Conservation (phyloP, 345 rosid genomes). For the Syzygium aqueum region DNA sequence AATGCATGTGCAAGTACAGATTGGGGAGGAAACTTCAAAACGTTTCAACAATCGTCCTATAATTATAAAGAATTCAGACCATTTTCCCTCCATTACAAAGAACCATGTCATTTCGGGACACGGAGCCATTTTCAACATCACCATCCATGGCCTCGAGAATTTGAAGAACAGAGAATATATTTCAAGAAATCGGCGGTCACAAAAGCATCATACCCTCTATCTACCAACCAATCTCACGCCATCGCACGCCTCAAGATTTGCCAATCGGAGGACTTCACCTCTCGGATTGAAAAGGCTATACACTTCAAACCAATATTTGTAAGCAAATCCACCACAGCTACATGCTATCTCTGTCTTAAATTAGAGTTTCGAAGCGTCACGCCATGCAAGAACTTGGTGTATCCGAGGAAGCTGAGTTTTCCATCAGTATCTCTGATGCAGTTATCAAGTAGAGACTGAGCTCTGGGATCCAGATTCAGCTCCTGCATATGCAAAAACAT, state of each 20-base stretch:
- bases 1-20: not conserved
- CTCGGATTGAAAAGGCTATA: not conserved
- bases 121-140: not conserved
- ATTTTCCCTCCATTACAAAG: not conserved
- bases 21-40: not conserved
- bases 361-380: slow-evolving; percentile 50
- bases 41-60: not conserved
- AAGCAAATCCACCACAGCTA: not conserved
- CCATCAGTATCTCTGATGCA: slow-evolving; percentile 83
- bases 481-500: slow-evolving; percentile 27
- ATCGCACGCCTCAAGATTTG: not conserved
- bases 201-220: not conserved
- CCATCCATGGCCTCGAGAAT: not conserved
- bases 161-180: not conserved
- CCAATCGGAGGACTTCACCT: not conserved
- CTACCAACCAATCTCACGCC: not conserved
- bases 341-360: slow-evolving; percentile 38
- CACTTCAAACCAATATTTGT: not conserved
- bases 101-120: not conserved
- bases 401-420: slow-evolving; percentile 74
- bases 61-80: not conserved
- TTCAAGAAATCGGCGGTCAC: not conserved
- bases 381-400: slow-evolving; percentile 71
- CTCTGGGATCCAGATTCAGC: slow-evolving; percentile 77
- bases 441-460: slow-evolving; percentile 57